Evolutionary conservation across 2,329 filamentous ascomycete genomes (phyloP), one percentile per base, ranked within the genome.

Genomic region (Cytospora piceae): DNA sequence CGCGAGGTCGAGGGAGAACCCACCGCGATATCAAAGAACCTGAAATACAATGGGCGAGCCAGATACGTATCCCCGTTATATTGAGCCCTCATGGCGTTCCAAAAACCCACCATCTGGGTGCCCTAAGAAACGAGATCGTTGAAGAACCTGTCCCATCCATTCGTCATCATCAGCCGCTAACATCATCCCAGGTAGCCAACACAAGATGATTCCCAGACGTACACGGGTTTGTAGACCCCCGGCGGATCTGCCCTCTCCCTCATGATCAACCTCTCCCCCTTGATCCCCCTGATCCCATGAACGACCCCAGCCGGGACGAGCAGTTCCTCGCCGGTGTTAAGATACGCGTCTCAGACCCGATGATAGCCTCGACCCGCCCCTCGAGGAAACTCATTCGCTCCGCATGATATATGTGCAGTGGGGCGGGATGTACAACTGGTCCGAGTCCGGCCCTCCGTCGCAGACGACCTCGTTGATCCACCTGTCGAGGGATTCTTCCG

Each of bases 341-440:
- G 12, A 2, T 3, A 2, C 5, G 12, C 3, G 22, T 24, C 15
- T 32, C 37, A 12, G 60, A 61, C 37, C 63, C 57, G 24, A 64
- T 11, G 14, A 56, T 67, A 39, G 49, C 27, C 52, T 42, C 29
- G 2, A 61, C 2, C 24, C 61, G 56, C 39, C 61, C 65, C 39
- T 66, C 65, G 32, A 42, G 15, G n/a, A 64, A 49, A 11, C 29
- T 49, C 31, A 60, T 51, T 2, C 1, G 7, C 60, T 66, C 64
- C 17, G 61, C 49, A 49, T 66, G 60, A 1, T n/a, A 1, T 22
- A 24, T 58, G 39, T 66, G 64, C 64, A 66, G 60, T 66, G 64
- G 8, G 5, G 15, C 3, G 64, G 64, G 3, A 29, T 53, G 15
- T 29, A 66, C n/a, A n/a, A 22, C 4, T 39, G 17, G 14, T 22